These are phyloP conservation scores for Backusella parvicylindrica DNA, from an alignment of 192 early-diverging fungal species.

Conservation along the genomic window DNA sequence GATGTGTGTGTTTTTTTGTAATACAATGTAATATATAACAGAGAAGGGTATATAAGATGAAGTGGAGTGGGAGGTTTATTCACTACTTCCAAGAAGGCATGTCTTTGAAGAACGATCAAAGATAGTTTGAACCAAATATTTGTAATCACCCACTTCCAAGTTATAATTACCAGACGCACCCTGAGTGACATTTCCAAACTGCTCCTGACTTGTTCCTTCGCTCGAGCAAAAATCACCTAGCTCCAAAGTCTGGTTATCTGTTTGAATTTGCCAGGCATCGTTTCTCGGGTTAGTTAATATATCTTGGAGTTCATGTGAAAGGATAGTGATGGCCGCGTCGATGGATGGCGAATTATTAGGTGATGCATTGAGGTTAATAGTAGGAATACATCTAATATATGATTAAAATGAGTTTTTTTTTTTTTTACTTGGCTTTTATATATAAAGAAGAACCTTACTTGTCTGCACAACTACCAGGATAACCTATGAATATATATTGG, in stretches of 20 bases:
- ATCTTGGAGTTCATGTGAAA: slow-evolving; percentile 29
- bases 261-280: slow-evolving; percentile 20
- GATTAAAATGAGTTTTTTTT: not conserved
- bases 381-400: slow-evolving; percentile 23
- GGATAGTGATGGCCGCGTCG: slow-evolving; percentile 22
- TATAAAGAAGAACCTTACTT: not conserved
- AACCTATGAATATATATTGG: slow-evolving; percentile 27
- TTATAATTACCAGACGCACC: slow-evolving; percentile 15
- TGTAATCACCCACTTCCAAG: slow-evolving; percentile 1
- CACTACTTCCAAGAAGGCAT: slow-evolving; percentile 48
- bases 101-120: slow-evolving; percentile 60
- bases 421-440: not conserved
- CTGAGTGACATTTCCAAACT: slow-evolving; percentile 6
- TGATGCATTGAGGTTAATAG: slow-evolving; percentile 9
- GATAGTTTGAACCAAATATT: slow-evolving; percentile 27
- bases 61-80: not conserved
- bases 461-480: slow-evolving; percentile 18
- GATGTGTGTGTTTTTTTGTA: not conserved
- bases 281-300: slow-evolving; percentile 25
- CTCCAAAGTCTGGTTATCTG: slow-evolving; percentile 1
- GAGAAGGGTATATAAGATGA: not conserved
- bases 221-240: slow-evolving; percentile 23
- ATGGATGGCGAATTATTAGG: slow-evolving; percentile 22
- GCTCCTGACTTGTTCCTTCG: not conserved
- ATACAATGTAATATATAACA: not conserved